Evolutionary conservation across 2,329 filamentous ascomycete genomes (phyloP).

Genomic region (Alternaria sp.): DNA sequence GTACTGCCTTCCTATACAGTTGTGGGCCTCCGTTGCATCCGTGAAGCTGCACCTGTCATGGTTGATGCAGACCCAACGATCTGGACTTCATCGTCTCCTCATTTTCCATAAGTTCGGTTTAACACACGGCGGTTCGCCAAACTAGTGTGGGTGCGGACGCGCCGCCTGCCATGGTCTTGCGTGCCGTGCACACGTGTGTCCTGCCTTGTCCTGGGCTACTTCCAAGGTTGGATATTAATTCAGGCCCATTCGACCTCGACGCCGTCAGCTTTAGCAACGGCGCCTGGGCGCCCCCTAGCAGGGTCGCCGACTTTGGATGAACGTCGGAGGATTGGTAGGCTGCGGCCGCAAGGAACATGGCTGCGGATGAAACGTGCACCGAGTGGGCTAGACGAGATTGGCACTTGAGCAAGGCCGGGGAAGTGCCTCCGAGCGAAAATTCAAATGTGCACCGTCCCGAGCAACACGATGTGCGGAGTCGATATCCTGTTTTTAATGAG

Average conservation of each 20-base stretch:
- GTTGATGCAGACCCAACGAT: not conserved
- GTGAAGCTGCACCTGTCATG: not conserved
- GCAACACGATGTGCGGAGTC: not conserved
- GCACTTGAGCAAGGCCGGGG: not conserved
- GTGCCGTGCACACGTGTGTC: not conserved
- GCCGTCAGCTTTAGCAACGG: not conserved
- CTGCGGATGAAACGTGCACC: constrained; percentile 3
- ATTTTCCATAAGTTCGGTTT: constrained; percentile 3
- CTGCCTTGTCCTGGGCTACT: not conserved
- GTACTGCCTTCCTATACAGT: not conserved
- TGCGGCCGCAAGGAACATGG: constrained; percentile 6
- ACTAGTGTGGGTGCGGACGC: not conserved
- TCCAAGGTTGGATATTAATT: not conserved
- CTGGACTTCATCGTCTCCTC: not conserved
- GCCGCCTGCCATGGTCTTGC: not conserved
- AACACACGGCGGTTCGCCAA: not conserved
- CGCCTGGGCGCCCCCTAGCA: not conserved
- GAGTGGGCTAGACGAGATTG: not conserved
- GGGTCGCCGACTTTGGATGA: not conserved
- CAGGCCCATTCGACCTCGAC: not conserved
- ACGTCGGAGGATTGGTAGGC: not conserved
- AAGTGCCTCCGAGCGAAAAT: not conserved
- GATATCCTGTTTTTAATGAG: not conserved
- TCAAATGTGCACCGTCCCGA: not conserved
- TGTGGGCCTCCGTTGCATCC: not conserved